Evolutionary conservation across 164 flowering plant species (phyloP), one percentile per base, ranked within the genome.

Genomic region (Nymphaea thermarum): DNA sequence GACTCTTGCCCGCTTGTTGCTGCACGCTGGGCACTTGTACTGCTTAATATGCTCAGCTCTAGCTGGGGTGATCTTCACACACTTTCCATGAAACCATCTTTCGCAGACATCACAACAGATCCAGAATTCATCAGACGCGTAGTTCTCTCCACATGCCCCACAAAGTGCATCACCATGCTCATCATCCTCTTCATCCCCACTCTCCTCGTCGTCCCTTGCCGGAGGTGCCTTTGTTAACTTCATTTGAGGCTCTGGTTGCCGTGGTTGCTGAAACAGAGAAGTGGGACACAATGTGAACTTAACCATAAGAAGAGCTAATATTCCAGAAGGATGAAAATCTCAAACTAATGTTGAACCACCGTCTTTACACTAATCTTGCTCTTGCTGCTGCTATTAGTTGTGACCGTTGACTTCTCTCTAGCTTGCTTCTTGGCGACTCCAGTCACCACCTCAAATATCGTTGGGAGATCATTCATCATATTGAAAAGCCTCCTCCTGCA

Each of bases 61-160:
- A 6, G 96, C 89, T 63, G 93, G 89, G 17, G 91, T 89, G 4
- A 87, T 84, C 79, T 83, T 87, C 10, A 90, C 96, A 65, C 92
- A 89, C 71, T 82, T 86, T 2, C 96, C 96, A 75, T 89, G 96
- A 79, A 87, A 87, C 96, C 93, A 89, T 78, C 73, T 82, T 80
- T 90, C 93, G 17, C 93, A 90, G 2, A 82, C 57, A 71, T 87
- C 93, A 72, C 93, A 87, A 76, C 90, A 86, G 70, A 90, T 87
- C 96, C 96, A 86, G 65, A 86, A 88, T 66, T 83, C 91, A 60
- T 84, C 90, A 16, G 60, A 66, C 3, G 79, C 88, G 73, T 87
- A 83, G 72, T 76, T 85, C 47, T 84, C 86, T 4, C 90, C 90
- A 69, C 96, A 90, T 47, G 91, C 87, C 14, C 96, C 96, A 73